Evolutionary conservation across 2,329 filamentous ascomycete species (phyloP).

Genomic region (Lasiodiplodia citricola): DNA sequence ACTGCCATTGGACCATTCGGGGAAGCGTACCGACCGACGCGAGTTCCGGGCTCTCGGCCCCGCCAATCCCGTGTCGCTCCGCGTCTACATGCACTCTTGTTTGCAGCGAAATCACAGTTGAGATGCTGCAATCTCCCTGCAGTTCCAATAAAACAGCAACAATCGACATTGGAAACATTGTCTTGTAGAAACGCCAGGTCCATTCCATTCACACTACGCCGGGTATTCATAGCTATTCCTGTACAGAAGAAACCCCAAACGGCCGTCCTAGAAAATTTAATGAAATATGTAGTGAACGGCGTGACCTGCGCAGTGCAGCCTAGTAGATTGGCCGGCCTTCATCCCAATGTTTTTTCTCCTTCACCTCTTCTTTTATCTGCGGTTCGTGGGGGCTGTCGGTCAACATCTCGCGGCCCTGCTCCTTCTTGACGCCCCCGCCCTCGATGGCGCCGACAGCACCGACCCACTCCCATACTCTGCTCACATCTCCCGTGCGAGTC

Average conservation of each 20-base stretch:
- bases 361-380: constrained; percentile 34
- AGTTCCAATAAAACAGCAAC: neutral
- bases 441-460: constrained; percentile 54
- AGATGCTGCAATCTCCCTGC: neutral
- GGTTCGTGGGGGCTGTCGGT: constrained; percentile 28
- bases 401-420: constrained; percentile 33
- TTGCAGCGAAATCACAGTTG: no score
- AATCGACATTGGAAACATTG: no score
- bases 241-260: neutral
- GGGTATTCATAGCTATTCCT: constrained; percentile 11
- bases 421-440: constrained; percentile 16
- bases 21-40: neutral
- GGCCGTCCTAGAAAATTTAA: constrained; percentile 22
- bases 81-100: neutral
- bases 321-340: constrained; percentile 55
- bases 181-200: neutral
- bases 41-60: constrained; percentile 3
- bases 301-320: neutral
- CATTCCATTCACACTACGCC: neutral
- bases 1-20: neutral
- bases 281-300: neutral
- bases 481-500: constrained; percentile 59
- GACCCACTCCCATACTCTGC: constrained; percentile 72
- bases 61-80: neutral
- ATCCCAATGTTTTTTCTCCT: constrained; percentile 51